Base-by-base conservation (phyloP, 768 basidiomycete species). In the Kockovaella imperatae region DNA sequence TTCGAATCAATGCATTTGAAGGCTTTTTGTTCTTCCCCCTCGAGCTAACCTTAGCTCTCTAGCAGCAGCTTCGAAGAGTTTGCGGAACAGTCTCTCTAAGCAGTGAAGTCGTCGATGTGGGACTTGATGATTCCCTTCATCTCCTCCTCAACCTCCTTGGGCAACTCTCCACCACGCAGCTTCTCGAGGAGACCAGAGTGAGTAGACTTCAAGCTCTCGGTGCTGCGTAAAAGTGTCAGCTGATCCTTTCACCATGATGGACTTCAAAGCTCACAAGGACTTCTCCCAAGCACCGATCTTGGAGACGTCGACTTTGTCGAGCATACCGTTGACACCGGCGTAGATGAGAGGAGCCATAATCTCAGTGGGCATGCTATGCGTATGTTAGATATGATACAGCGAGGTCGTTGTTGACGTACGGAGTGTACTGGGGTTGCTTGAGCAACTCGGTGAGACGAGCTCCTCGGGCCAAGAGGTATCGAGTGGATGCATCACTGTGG, bases 271-370 rank as follows among this genome's bases (percentile, higher is more conserved):
- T 81, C 79, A 59, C 86, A 67, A 67, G 83, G 74, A 60, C 44
- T 56, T 53, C 59, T 71, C 70, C 70, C 70, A 71, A 28, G 60
- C 62, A 55, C 59, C 60, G 45, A 95, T 91, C 77, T 90, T 77
- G 64, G 95, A 87, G 45, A 95, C 90, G 36, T 89, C 85, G 74
- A 99, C 87, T 24, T 87, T 77, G 73, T 97, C 95, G 63, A 99
- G 88, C 82, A 86, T 50, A 87, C 95, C 95, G 76, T 97, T 91
- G 64, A 99, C 95, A 82, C 93, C 93, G 59, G 93, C 95, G 73
- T 93, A 96, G 77, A 97, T 90, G 73, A 96, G 87, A 59, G 93
- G 93, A 55, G 95, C 93, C 79, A 95, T 91, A 57, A 96, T 76
- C 77, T 97, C 93, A 74, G 86, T 91, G 34, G 90, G 74, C 67